These are phyloP conservation scores for Dentipellis sp. DNA, from an alignment of 768 basidiomycete species.

Conservation along the genomic window DNA sequence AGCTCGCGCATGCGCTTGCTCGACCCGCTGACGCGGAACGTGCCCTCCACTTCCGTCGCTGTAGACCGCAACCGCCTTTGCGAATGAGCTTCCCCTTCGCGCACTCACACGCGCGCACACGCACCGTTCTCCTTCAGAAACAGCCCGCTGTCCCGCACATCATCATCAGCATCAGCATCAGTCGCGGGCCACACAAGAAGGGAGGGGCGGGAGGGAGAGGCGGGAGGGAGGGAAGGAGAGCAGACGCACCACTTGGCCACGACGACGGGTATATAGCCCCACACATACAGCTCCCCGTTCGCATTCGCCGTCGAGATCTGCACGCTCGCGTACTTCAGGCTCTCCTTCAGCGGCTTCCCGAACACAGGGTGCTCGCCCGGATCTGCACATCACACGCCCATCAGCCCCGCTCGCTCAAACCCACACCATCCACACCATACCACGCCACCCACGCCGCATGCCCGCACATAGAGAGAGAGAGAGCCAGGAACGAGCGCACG, in stretches of 20 bases:
- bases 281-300: slow-evolving; percentile 77
- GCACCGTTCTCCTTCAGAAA: slow-evolving; percentile 91
- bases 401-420: slow-evolving; percentile 1
- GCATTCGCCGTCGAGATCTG: slow-evolving; percentile 88
- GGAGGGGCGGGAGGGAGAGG: slow-evolving; percentile 7
- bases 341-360: slow-evolving; percentile 75
- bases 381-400: slow-evolving; percentile 15
- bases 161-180: slow-evolving; percentile 7
- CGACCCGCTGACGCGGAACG: slow-evolving; percentile 94
- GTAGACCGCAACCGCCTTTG: neutral
- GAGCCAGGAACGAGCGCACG: slow-evolving; percentile 10
- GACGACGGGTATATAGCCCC: slow-evolving; percentile 94
- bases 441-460: slow-evolving; percentile 1
- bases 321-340: slow-evolving; percentile 79
- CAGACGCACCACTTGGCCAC: slow-evolving; percentile 87
- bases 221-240: slow-evolving; percentile 1
- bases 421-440: slow-evolving; percentile 1
- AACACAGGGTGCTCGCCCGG: slow-evolving; percentile 57
- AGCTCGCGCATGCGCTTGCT: slow-evolving; percentile 93
- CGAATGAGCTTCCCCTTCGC: neutral
- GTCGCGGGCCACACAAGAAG: too few relatives aligned
- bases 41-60: slow-evolving; percentile 88
- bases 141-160: slow-evolving; percentile 49
- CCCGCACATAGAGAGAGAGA: too few relatives aligned
- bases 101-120: slow-evolving; percentile 9